Evolutionary conservation across 345 rosid genomes (phyloP), one percentile per base, ranked within the genome.

Genomic region (Diplotaxis tenuifolia): DNA sequence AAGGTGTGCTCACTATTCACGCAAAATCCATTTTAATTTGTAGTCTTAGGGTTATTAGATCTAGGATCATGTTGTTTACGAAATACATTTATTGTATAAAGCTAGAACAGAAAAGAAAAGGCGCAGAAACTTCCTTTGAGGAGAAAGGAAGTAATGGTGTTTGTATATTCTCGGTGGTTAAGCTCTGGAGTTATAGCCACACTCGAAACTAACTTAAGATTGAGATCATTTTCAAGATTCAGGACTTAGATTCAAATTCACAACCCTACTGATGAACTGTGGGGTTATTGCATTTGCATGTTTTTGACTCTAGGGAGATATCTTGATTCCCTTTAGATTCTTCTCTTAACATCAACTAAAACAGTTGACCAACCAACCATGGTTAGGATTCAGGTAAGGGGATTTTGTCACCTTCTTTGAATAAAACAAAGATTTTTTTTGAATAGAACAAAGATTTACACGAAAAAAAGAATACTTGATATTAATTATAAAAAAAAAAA

Each of bases 371-470:
- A 12, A 15, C 74, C 93, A 79, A 84, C 98, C 96, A 92, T 89
- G 98, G 98, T 92, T 92, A 89, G 92, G 94, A 85, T 92, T 73
- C 83, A 80, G 91, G 88, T 83, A 77, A 58, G 76, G 49, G 72
- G 72, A 71, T 50, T 29, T 63, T 19, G 63, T 69, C 65, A 69
- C 79, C 60, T n/a, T n/a, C n/a, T n/a, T n/a, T n/a, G n/a, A n/a
- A n/a, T n/a, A n/a, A n/a, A n/a, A n/a, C n/a, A n/a, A n/a, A n/a
- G n/a, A n/a, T n/a, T n/a, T n/a, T n/a, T n/a, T n/a, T n/a, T n/a
- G n/a, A n/a, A n/a, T n/a, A n/a, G n/a, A n/a, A n/a, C n/a, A n/a
- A n/a, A n/a, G n/a, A n/a, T n/a, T n/a, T n/a, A n/a, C n/a, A n/a
- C n/a, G n/a, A n/a, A n/a, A n/a, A n/a, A n/a, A n/a, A n/a, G n/a